Base-by-base conservation (phyloP, 2,329 filamentous ascomycete species). In the Gyromitra esculenta region DNA sequence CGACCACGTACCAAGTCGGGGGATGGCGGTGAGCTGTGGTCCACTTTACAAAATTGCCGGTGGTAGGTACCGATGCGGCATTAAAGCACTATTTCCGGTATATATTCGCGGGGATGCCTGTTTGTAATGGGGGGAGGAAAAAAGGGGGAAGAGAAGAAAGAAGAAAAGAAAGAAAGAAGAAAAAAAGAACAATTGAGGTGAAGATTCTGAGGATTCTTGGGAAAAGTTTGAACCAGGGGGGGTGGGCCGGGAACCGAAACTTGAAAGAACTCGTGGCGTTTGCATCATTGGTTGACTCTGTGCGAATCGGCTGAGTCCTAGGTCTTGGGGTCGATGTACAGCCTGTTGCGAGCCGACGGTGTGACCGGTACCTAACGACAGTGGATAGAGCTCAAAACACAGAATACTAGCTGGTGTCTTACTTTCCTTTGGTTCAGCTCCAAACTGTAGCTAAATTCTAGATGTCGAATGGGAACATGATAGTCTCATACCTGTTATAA, bases 301-400 rank as follows among this genome's bases (percentile, higher is more conserved):
- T 37, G 35, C 72, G 65, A 75, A 70, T 75, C 72, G 50, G 65
- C 39, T 75, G 65, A 41, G 39, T 50, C 64, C 65, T 65, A 48
- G 43, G 56, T 48, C 37, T 70, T 39, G 18, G 1, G 31, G 54
- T 43, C 43, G 41, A 31, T 50, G 64, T 60, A 60, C 62, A 37
- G 52, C 37, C 54, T 70, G 37, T 57, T 37, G 25, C 45, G 57
- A 41, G 18, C 54, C 39, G 39, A n/a, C 52, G 52, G 64, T 69
- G 41, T 69, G 54, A 48, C 45, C 31, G 35, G 63, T 39, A 25
- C 18, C 45, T 52, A 41, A 66, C 54, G 41, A 59, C 39, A 59
- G 13, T 48, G 25, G 41, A 41, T 18, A 25, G 35, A 35, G 13
- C 35, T n/a, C 39, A 7, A 45, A 37, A 57, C 18, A 45, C 37